Evolutionary conservation across 139 green algal species (phyloP).

Genomic region (Chlamydomonas eustigma): DNA sequence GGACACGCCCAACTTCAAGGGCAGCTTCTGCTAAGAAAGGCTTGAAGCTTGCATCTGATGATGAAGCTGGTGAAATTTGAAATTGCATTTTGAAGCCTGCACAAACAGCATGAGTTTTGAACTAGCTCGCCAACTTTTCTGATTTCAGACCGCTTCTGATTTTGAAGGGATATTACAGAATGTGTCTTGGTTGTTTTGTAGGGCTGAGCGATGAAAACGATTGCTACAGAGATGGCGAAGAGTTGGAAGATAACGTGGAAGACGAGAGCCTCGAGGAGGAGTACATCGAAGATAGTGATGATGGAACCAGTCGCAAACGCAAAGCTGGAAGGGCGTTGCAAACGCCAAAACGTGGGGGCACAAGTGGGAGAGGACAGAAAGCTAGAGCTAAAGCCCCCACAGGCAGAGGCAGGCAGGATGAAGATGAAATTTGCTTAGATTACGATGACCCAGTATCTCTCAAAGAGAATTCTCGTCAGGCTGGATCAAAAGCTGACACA

Average conservation of each 20-base stretch:
- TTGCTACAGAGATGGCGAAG: background rate
- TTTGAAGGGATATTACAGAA: background rate
- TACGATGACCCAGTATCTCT: background rate
- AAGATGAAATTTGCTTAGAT: background rate
- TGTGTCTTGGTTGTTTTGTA: background rate
- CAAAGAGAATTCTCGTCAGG: no score
- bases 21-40: background rate
- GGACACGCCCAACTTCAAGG: background rate
- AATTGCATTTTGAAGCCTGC: background rate
- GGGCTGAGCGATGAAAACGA: background rate
- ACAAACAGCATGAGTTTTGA: no score
- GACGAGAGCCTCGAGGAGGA: background rate
- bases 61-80: constrained; percentile 12
- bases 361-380: background rate
- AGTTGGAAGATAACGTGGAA: background rate
- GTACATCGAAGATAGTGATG: background rate
- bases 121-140: no score
- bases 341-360: background rate
- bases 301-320: background rate
- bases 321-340: background rate
- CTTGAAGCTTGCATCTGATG: background rate
- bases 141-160: background rate
- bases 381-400: background rate
- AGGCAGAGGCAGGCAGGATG: background rate
- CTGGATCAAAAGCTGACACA: background rate